Evolutionary conservation across 2,329 filamentous ascomycete genomes (phyloP), one percentile per base, ranked within the genome.

Genomic region (Colletotrichum noveboracense): DNA sequence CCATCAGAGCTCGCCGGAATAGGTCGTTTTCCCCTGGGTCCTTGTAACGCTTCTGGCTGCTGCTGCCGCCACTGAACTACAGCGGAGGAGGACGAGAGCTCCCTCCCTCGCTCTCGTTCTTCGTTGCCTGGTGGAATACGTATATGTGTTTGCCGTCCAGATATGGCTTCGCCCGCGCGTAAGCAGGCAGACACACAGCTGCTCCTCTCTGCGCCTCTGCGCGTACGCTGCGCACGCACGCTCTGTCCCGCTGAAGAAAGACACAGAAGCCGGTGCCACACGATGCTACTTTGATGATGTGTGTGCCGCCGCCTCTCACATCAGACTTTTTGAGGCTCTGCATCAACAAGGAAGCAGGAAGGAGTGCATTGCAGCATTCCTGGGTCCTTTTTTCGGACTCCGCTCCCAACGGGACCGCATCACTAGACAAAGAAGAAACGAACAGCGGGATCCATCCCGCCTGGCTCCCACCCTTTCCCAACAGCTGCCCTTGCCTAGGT

Each of bases 261-360:
- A 64, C 30, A 38, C n/a, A 32, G 6, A 55, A 66, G 56, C 13
- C 38, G 30, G 38, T 66, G 21, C 61, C 55, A 32, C 28, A 71
- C 68, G n/a, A 55, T 43, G 48, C 18, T 30, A 36, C 48, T 26
- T 58, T 24, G 34, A 38, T 18, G 18, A 12, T 32, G 43, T 52
- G 43, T 52, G 43, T 52, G 43, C 43, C n/a, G 12, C 55, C 55
- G 24, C 58, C 26, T 66, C 69, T 72, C 69, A 43, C 73, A 56
- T 72, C 69, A 67, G 72, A 71, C 21, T 6, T 16, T 13, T 28
- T 75, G 70, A 73, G 73, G 73, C 73, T 75, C 73, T 75, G 71
- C 70, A 66, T 76, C 43, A 56, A 13, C n/a, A 48, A 58, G 60
- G 32, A 61, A 52, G n/a, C 58, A 24, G 55, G 28, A 62, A 36